phyloP scores from a whole-genome alignment of 495 filamentous ascomycete genomes.

The Sordaria brevicollis region DNA sequence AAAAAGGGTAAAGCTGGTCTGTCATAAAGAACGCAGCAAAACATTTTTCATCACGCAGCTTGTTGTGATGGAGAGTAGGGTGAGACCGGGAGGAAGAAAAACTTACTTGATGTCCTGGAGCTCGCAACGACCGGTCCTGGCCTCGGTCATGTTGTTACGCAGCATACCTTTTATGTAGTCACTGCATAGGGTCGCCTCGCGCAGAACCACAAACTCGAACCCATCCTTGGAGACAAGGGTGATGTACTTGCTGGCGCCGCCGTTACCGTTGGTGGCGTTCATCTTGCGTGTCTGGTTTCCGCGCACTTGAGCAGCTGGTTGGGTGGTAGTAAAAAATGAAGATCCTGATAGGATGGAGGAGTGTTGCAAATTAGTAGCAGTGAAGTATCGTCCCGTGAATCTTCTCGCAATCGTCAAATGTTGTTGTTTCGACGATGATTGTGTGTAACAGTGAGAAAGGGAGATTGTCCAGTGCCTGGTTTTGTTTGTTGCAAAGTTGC shows the following conservation, averaged over 20 bases:
- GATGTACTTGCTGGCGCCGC: conserved; percentile 50
- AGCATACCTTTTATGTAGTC: conserved; percentile 78
- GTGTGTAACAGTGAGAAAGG: background rate
- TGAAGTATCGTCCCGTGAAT: background rate
- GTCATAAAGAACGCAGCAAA: conserved; percentile 33
- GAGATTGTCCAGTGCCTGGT: background rate
- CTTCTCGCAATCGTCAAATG: background rate
- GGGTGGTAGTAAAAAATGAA: background rate
- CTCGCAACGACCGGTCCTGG: conserved; percentile 49
- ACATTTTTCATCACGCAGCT: conserved; percentile 30
- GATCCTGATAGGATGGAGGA: background rate
- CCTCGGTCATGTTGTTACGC: conserved; percentile 69
- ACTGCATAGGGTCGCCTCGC: conserved; percentile 64
- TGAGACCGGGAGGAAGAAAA: background rate
- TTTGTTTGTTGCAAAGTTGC: background rate
- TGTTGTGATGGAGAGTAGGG: background rate
- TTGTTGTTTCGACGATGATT: background rate
- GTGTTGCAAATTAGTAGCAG: background rate
- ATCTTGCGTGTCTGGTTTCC: conserved; percentile 2
- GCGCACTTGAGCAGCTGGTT: background rate
- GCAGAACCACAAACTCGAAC: conserved; percentile 77
- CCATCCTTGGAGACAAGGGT: conserved; percentile 81
- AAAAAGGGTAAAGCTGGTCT: conserved; percentile 10
- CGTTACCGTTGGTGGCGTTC: conserved; percentile 8
- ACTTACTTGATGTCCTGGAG: conserved; percentile 67